These are phyloP conservation scores for Fraxinus paxiana DNA, from an alignment of 305 asterid species.

Conservation along the genomic window DNA sequence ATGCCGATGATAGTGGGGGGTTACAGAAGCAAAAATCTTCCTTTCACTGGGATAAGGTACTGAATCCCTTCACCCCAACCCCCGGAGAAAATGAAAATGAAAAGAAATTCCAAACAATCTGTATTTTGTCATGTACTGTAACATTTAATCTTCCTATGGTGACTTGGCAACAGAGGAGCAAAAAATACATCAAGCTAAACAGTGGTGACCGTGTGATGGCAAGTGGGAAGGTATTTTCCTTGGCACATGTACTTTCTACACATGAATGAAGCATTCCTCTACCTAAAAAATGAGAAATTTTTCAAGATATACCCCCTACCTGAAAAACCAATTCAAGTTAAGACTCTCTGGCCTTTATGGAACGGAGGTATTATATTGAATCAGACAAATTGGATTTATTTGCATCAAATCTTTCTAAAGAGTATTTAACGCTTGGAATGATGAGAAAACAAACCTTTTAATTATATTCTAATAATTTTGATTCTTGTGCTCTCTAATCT, in stretches of 20 bases:
- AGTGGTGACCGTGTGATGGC: slow-evolving; percentile 92
- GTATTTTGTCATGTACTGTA: background rate
- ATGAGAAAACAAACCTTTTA: background rate
- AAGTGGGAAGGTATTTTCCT: slow-evolving; percentile 76
- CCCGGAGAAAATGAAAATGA: background rate
- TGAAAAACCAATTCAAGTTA: background rate
- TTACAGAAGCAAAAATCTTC: slow-evolving; percentile 65
- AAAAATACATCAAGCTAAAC: slow-evolving; percentile 85
- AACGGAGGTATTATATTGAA: background rate
- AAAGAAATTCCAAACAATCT: background rate
- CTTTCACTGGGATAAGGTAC: slow-evolving; percentile 94
- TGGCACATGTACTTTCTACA: slow-evolving; percentile 5
- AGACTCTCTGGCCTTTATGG: background rate
- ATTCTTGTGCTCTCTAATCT: background rate
- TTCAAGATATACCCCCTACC: background rate
- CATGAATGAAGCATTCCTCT: background rate
- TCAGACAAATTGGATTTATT: background rate
- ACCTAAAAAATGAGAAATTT: background rate
- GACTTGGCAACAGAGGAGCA: slow-evolving; percentile 65
- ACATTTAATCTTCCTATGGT: slow-evolving; percentile 16
- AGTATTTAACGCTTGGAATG: background rate
- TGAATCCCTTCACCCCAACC: background rate
- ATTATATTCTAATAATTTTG: background rate
- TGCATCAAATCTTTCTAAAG: background rate
- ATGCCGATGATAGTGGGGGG: slow-evolving; percentile 72